These are phyloP conservation scores for Pinus albicaulis DNA, from an alignment of 75 land plant species.

Conservation along the genomic window DNA sequence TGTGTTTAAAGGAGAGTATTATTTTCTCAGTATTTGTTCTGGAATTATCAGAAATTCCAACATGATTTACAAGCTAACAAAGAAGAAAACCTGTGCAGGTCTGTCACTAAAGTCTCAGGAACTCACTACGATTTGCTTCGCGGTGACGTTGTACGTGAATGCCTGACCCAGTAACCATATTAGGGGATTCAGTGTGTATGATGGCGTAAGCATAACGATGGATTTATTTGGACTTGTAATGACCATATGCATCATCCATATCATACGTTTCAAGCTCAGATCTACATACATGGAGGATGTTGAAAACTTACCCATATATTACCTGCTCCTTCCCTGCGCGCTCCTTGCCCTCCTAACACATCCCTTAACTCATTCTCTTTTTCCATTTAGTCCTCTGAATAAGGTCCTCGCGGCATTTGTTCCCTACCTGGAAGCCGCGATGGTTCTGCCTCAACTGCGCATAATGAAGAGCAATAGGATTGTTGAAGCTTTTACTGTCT, in stretches of 20 bases:
- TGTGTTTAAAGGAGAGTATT: too few relatives aligned
- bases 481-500: conserved; percentile 14
- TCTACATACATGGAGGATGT: not conserved
- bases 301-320: conserved; percentile 8
- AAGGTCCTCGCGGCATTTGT: conserved; percentile 5
- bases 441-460: conserved; percentile 14
- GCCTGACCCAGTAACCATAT: too few relatives aligned
- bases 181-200: too few relatives aligned
- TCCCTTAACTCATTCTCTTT: not conserved
- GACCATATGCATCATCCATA: conserved; percentile 14
- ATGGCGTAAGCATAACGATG: not conserved
- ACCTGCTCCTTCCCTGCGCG: not conserved
- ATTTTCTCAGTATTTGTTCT: too few relatives aligned
- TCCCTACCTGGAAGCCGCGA: conserved; percentile 7
- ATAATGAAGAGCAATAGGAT: conserved; percentile 13
- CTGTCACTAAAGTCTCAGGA: not conserved
- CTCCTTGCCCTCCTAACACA: not conserved
- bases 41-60: too few relatives aligned
- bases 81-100: not conserved
- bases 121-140: conserved; percentile 9
- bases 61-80: not conserved
- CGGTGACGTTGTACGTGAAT: too few relatives aligned
- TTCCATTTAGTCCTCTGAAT: too few relatives aligned
- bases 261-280: conserved; percentile 8
- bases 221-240: not conserved